Evolutionary conservation across 371 early-diverging fungal species (phyloP).

Genomic region (Syncephalis plumigaleata): DNA sequence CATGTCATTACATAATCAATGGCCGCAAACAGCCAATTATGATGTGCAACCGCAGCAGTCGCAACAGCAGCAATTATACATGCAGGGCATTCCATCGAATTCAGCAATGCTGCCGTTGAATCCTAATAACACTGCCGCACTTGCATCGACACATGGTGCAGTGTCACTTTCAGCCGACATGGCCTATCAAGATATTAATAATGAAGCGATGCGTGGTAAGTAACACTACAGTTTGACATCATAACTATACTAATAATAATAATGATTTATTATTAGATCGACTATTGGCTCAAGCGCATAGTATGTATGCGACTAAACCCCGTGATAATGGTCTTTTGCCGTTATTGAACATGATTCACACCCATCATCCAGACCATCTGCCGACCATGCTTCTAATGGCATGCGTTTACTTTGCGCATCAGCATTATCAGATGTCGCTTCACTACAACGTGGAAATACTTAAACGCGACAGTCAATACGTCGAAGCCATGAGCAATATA

Average conservation of each 20-base stretch:
- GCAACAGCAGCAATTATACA: conserved; percentile 8
- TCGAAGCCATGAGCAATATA: conserved; percentile 84
- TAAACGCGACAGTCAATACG: conserved; percentile 60
- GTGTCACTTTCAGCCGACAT: conserved; percentile 4
- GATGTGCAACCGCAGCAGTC: too few species aligned
- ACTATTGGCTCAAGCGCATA: conserved; percentile 44
- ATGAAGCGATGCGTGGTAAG: conserved; percentile 9
- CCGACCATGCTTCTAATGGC: conserved; percentile 71
- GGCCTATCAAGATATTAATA: conserved; percentile 9
- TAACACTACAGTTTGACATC: conserved; percentile 4
- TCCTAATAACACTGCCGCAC: conserved; percentile 4
- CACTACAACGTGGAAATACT: conserved; percentile 66
- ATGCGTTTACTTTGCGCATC: conserved; percentile 70
- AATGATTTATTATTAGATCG: conserved; percentile 30
- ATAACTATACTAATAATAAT: neutral
- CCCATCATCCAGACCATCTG: conserved; percentile 45
- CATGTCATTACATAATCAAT: too few species aligned
- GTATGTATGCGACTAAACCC: conserved; percentile 34
- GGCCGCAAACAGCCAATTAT: too few species aligned
- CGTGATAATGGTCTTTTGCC: conserved; percentile 26
- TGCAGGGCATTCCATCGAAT: conserved; percentile 2
- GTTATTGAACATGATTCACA: conserved; percentile 38
- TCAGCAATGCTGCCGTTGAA: neutral
- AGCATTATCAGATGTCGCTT: conserved; percentile 48
- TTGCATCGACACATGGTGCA: conserved; percentile 7